Percentiles rank a stretch among this genome's conserved stretches.
Evolutionary conservation across 176 grass and related monocot species (phyloP).

Genomic region (Thalia dealbata): DNA sequence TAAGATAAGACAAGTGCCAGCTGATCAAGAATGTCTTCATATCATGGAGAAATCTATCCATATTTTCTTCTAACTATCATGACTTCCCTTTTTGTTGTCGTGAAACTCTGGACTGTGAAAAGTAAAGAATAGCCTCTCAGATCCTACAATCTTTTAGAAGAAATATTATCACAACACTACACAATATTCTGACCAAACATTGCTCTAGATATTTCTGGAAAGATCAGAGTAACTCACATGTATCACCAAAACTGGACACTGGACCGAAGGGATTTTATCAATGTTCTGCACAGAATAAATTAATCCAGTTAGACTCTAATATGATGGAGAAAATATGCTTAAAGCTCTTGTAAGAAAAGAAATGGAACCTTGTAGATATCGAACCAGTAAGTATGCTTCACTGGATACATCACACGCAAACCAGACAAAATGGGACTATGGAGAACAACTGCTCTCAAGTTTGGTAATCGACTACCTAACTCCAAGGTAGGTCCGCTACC

Average conservation of each 20-base stretch:
- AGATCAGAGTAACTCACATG: conserved; percentile 58
- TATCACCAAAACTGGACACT: conserved; percentile 88
- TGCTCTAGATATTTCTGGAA: background rate
- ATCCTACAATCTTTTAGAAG: background rate
- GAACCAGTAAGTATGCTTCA: conserved; percentile 98
- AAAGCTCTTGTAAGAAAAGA: conserved; percentile 17
- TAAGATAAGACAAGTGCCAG: background rate
- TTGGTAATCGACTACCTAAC: conserved; percentile 64
- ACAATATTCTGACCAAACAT: background rate
- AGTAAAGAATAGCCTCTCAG: conserved; percentile 4
- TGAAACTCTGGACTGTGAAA: background rate
- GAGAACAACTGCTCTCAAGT: conserved; percentile 80
- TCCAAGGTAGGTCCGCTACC: conserved; percentile 92
- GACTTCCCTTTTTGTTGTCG: background rate
- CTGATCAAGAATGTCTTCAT: background rate
- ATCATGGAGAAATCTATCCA: background rate
- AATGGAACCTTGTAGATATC: conserved; percentile 91
- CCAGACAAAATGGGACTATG: conserved; percentile 99
- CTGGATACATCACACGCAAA: conserved; percentile 95
- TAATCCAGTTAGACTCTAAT: conserved; percentile 10
- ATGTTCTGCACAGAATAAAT: conserved; percentile 69
- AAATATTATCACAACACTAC: background rate
- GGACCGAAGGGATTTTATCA: conserved; percentile 84
- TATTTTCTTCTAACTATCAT: background rate
- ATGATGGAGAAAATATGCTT: background rate